phyloP scores from a whole-genome alignment of 208 protist species.

The Giardia duodenalis region DNA sequence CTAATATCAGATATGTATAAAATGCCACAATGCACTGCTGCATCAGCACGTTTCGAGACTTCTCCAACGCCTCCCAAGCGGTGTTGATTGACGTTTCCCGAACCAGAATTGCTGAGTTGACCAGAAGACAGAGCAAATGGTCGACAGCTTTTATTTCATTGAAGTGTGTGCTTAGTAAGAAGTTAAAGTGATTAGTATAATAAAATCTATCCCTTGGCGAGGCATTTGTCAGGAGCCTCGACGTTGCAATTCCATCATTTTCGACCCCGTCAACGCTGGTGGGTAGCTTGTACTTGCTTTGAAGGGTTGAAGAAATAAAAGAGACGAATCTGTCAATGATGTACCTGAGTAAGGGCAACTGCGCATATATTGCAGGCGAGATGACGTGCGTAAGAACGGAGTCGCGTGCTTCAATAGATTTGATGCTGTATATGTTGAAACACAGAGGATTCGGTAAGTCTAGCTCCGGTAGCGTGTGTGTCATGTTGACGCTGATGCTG shows the following conservation, averaged over 20 bases:
- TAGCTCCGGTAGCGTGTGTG: neutral
- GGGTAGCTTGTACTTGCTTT: neutral
- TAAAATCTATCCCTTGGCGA: neutral
- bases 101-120: neutral
- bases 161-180: neutral
- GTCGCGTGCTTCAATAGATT: neutral
- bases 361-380: neutral
- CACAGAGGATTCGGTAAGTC: neutral
- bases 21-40: neutral
- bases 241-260: neutral
- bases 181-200: neutral
- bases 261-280: neutral
- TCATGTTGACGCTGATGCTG: neutral
- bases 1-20: neutral
- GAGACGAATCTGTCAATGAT: neutral
- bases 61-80: neutral
- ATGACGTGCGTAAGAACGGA: neutral
- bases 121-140: neutral
- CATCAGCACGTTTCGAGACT: neutral
- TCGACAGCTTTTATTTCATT: neutral
- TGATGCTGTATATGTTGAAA: neutral
- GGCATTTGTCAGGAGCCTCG: neutral
- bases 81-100: neutral
- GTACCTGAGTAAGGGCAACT: neutral
- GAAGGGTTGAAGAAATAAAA: neutral